Evolutionary conservation across 2,329 filamentous ascomycete species (phyloP).

Genomic region (Aspergillus unguis): DNA sequence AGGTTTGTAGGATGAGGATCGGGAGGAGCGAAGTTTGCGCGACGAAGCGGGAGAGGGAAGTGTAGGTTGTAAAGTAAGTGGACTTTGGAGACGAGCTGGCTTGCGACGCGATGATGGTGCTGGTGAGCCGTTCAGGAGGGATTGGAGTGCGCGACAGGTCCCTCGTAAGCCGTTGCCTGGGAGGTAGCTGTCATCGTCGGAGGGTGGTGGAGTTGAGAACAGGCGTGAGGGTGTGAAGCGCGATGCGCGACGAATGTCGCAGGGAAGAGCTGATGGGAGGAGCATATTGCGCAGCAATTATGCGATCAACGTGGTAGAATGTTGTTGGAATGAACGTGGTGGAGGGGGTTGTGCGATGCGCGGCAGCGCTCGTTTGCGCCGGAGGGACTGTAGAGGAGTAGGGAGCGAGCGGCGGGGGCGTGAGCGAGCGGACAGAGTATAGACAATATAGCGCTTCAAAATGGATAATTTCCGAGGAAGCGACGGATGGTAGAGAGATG

Average conservation of each 20-base stretch:
- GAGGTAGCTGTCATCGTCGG: constrained; percentile 31
- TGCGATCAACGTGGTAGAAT: background rate
- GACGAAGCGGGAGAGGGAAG: constrained; percentile 19
- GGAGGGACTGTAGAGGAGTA: constrained; percentile 26
- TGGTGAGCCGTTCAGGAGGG: constrained; percentile 41
- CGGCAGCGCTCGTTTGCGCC: constrained; percentile 31
- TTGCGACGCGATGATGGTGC: constrained; percentile 36
- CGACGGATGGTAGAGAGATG: constrained; percentile 43
- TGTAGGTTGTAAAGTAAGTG: constrained; percentile 31
- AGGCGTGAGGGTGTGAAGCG: constrained; percentile 35
- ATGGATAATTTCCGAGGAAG: constrained; percentile 23
- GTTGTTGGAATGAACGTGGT: constrained; percentile 7
- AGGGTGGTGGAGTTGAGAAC: constrained; percentile 40
- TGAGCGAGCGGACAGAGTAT: constrained; percentile 18
- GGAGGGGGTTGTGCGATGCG: constrained; percentile 12
- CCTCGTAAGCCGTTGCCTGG: constrained; percentile 39
- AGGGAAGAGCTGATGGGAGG: constrained; percentile 46
- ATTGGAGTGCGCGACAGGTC: constrained; percentile 43
- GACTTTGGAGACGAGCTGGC: constrained; percentile 40
- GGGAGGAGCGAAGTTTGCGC: constrained; percentile 27
- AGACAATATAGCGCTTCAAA: constrained; percentile 22
- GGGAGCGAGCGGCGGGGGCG: constrained; percentile 13
- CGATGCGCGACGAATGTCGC: constrained; percentile 39
- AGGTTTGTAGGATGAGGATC: constrained; percentile 15
- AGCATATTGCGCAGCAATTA: constrained; percentile 34